Conservation (phyloP, 2,329 filamentous ascomycete genomes). For the Chlorencoelia australis region DNA sequence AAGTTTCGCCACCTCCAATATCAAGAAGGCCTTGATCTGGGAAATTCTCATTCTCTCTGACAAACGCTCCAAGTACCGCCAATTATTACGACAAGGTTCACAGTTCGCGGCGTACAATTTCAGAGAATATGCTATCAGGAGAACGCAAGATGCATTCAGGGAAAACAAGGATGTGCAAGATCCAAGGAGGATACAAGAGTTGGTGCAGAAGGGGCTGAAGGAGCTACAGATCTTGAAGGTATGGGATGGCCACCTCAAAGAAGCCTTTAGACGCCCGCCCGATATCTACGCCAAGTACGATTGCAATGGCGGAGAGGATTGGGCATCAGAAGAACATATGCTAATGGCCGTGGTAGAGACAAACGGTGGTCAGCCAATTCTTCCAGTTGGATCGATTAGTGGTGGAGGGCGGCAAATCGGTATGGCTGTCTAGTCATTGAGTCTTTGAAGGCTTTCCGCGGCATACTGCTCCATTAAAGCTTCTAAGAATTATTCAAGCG, state of each 20-base stretch:
- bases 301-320: no score
- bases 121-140: constrained; percentile 86
- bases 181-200: constrained; percentile 68
- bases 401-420: constrained; percentile 76
- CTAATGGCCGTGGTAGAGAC: constrained; percentile 52
- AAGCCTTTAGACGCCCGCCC: no score
- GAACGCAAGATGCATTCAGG: constrained; percentile 83
- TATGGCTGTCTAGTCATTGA: no score
- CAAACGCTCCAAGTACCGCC: constrained; percentile 62
- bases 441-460: no score
- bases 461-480: constrained; percentile 1
- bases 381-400: constrained; percentile 87
- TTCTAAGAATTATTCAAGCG: constrained; percentile 12
- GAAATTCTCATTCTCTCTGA: constrained; percentile 5
- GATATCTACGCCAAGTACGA: no score
- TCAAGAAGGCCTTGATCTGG: background rate
- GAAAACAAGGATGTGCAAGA: constrained; percentile 68
- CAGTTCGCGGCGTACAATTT: constrained; percentile 97
- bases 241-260: constrained; percentile 22
- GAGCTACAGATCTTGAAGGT: constrained; percentile 90
- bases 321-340: constrained; percentile 1
- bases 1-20: constrained; percentile 3
- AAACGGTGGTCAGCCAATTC: constrained; percentile 91
- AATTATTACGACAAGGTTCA: constrained; percentile 72
- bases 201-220: constrained; percentile 79